These are phyloP conservation scores for Isatis tinctoria DNA, from an alignment of 345 rosid species.

Conservation along the genomic window DNA sequence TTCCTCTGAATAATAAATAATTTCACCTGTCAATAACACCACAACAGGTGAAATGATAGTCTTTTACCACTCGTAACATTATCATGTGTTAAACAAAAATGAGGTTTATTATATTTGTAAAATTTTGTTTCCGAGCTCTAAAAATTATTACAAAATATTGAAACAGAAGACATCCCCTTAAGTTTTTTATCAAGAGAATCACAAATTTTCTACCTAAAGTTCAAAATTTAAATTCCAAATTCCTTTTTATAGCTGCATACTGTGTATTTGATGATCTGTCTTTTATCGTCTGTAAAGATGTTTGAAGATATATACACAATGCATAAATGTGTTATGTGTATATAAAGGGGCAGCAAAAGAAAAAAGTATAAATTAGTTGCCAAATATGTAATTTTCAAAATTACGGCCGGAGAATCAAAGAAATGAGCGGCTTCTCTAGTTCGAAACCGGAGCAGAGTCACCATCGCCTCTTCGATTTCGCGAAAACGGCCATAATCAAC, in stretches of 20 bases:
- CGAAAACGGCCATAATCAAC: conserved; percentile 71
- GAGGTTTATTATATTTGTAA: not conserved
- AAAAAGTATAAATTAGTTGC: not conserved
- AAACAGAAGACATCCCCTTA: not conserved
- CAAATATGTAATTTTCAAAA: not conserved
- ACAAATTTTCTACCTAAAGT: not conserved
- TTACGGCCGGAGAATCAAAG: not conserved
- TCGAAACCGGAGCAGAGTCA: conserved; percentile 68
- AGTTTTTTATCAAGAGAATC: not conserved
- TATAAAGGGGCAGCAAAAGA: not conserved
- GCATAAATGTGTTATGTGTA: not conserved
- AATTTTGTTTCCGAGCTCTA: not conserved
- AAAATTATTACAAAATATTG: not conserved
- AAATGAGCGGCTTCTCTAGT: conserved; percentile 43
- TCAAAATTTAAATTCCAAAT: not conserved
- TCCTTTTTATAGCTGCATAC: not conserved
- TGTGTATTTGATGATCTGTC: not conserved
- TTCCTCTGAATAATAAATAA: conserved; percentile 1
- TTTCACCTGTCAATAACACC: conserved; percentile 13
- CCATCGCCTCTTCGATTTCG: conserved; percentile 82
- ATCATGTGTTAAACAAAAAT: not conserved
- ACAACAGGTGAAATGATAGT: not conserved
- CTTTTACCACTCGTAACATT: not conserved
- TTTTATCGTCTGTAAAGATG: not conserved
- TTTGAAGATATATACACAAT: not conserved